Conservation (phyloP, 176 grass and related monocot genomes). For the Aechmea fasciata region DNA sequence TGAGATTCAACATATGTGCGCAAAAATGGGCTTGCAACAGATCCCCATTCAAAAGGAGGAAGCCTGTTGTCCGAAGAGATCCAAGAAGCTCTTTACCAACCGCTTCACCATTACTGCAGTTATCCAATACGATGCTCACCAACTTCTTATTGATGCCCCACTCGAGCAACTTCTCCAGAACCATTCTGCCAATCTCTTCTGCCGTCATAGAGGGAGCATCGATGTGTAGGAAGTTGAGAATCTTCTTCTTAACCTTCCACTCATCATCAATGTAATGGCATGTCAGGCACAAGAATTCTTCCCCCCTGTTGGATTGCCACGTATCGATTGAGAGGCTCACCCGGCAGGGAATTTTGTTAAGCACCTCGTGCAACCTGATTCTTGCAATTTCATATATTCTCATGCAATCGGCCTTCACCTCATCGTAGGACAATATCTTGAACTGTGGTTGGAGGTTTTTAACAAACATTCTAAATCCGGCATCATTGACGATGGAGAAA, state of each 20-base stretch:
- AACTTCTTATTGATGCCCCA: conserved; percentile 82
- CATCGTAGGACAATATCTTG: conserved; percentile 69
- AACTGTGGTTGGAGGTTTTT: conserved; percentile 93
- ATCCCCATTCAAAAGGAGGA: conserved; percentile 62
- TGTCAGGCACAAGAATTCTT: conserved; percentile 76
- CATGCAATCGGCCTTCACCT: conserved; percentile 83
- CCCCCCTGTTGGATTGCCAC: conserved; percentile 68
- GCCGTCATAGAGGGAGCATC: conserved; percentile 32
- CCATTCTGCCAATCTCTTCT: conserved; percentile 44
- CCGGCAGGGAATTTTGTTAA: conserved; percentile 45
- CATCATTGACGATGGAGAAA: conserved; percentile 81
- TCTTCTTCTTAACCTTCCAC: conserved; percentile 88
- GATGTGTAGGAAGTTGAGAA: conserved; percentile 74
- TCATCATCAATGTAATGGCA: conserved; percentile 88
- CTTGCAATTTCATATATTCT: conserved; percentile 63
- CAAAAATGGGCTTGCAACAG: conserved; percentile 71
- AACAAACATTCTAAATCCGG: conserved; percentile 75
- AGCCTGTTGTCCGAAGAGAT: conserved; percentile 49
- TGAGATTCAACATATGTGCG: conserved; percentile 61
- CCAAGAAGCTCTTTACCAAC: conserved; percentile 62
- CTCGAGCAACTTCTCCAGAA: conserved; percentile 59
- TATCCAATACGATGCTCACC: conserved; percentile 61
- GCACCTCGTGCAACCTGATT: conserved; percentile 54
- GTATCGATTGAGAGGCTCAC: conserved; percentile 80
- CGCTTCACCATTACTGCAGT: conserved; percentile 48